These are phyloP conservation scores for Leptographium flavum DNA, from an alignment of 2,329 filamentous ascomycete genomes.

Conservation along the genomic window DNA sequence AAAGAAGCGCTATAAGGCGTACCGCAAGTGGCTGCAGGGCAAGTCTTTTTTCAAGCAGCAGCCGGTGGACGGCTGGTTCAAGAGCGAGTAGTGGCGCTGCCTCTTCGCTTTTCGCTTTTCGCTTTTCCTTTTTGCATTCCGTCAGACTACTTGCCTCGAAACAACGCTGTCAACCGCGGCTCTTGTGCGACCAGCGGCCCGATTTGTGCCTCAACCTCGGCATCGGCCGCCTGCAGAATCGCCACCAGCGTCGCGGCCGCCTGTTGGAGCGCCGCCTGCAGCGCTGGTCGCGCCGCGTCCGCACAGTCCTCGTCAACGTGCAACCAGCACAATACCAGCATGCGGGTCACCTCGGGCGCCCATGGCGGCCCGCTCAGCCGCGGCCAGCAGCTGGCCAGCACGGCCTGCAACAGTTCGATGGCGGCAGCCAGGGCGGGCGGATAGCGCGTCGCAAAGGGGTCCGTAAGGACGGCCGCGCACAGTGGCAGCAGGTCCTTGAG, in stretches of 20 bases:
- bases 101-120: no score
- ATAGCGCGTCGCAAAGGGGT: constrained; percentile 50
- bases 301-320: constrained; percentile 22
- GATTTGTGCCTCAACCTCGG: constrained; percentile 15
- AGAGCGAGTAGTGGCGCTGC: no score
- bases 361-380: constrained; percentile 41
- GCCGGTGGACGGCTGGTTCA: constrained; percentile 31
- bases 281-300: constrained; percentile 8
- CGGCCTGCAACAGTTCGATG: constrained; percentile 35
- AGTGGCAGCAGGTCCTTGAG: constrained; percentile 56
- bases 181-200: constrained; percentile 23
- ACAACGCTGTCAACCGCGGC: constrained; percentile 19
- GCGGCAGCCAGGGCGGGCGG: constrained; percentile 38
- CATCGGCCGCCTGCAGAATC: constrained; percentile 14
- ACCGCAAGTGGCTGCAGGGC: constrained; percentile 83
- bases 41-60: constrained; percentile 95
- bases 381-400: constrained; percentile 55
- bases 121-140: neutral
- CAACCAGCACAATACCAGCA: constrained; percentile 48
- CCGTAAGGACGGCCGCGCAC: constrained; percentile 47
- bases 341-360: constrained; percentile 48
- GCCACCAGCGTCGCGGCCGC: constrained; percentile 22
- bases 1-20: constrained; percentile 95
- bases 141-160: constrained; percentile 8
- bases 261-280: constrained; percentile 20